Conservation (phyloP, 1,139 yeast species). For the Kurtzmaniella quercitrusa region DNA sequence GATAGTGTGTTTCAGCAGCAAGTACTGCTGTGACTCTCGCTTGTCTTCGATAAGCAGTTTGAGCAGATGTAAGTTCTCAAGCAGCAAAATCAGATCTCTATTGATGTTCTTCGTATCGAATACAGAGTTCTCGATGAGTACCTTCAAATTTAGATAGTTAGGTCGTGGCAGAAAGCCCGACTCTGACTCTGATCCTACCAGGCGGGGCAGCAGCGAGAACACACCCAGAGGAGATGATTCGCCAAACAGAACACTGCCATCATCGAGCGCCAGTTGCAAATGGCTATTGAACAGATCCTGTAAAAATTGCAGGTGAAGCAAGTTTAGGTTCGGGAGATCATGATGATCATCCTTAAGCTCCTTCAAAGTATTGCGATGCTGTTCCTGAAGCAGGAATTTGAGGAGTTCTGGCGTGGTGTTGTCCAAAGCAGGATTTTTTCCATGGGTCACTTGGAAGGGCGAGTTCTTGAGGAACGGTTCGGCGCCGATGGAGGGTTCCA, state of each 20-base stretch:
- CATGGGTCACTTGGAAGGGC: conserved; percentile 34
- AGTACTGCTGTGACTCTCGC: conserved; percentile 28
- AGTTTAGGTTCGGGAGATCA: conserved; percentile 14
- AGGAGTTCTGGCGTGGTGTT: conserved; percentile 42
- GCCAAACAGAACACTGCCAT: conserved; percentile 22
- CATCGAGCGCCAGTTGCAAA: conserved; percentile 31
- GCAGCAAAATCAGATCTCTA: conserved; percentile 32
- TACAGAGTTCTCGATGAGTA: conserved; percentile 41
- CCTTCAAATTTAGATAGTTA: conserved; percentile 37
- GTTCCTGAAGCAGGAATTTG: conserved; percentile 44
- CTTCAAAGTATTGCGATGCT: conserved; percentile 25
- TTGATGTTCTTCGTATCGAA: conserved; percentile 38
- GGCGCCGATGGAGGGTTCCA: conserved; percentile 19
- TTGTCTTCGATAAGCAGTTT: conserved; percentile 28
- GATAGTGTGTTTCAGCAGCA: conserved; percentile 27
- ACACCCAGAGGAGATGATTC: conserved; percentile 7
- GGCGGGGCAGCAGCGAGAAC: conserved; percentile 2
- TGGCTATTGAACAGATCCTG: conserved; percentile 35
- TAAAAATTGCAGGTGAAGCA: conserved; percentile 20
- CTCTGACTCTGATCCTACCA: background rate
- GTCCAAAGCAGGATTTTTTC: conserved; percentile 13
- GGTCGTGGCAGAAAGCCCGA: conserved; percentile 11
- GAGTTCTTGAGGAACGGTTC: conserved; percentile 32
- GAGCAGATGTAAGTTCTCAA: conserved; percentile 24
- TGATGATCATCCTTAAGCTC: conserved; percentile 18